Base-by-base conservation (phyloP, 306 rosid genomes). In the Potentilla sterilis region DNA sequence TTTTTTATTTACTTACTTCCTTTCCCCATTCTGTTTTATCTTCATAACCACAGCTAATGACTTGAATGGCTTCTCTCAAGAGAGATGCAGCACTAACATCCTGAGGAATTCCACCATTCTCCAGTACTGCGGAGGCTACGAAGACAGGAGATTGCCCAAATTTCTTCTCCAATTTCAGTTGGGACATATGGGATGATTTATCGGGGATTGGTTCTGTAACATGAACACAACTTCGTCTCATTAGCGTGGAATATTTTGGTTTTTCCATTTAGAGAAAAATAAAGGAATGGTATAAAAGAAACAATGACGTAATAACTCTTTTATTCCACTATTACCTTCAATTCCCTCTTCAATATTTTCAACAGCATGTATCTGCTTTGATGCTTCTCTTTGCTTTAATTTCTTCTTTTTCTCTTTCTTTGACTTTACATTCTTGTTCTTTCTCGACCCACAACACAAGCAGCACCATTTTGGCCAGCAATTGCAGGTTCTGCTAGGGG, bases 11-110 rank as follows among this genome's bases (percentile, higher is more conserved):
- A 65, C 89, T 63, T 77, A 95, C 99, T 82, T 95, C 99, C 83
- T 95, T 95, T 78, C 97, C 99, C 99, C 99, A 92, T 35, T 92
- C 97, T 43, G 96, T 87, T 88, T 95, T 95, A 84, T 92, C 99
- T 86, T 92, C 99, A 66, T 92, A 95, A 48, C 99, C 99, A 69
- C 99, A 95, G 78, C 97, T 92, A 78, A 95, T 92, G 63, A 95
- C 99, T 82, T 90, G 99, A 78, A 95, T 88, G 76, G 96, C 97
- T 87, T 95, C 97, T 81, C 90, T 92, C 67, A 95, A 79, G 70
- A 90, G 97, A 43, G 92, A 92, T 46, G 97, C 96, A 74, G 95
- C 89, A 77, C 99, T 89, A 9, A 82, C 80, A 6, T 82, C 84
- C 5, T 73, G 80, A 57, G 92, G 88, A 79, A 81, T 85, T 72